phyloP scores from a whole-genome alignment of 1,284 basidiomycete genomes.

The Trichosporon sp. region DNA sequence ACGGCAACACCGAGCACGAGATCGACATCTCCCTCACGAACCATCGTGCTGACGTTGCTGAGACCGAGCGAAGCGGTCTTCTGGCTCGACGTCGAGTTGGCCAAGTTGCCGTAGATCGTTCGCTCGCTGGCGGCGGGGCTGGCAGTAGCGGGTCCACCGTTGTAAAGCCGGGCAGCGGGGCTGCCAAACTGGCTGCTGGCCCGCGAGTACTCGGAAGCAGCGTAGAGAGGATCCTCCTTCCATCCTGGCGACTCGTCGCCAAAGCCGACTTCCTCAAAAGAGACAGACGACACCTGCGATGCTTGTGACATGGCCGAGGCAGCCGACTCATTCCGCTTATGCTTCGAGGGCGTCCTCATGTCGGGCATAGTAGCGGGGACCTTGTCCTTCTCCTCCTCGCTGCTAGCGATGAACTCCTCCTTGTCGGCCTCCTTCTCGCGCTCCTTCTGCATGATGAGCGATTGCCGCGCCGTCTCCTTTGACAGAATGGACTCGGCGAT shows the following conservation, averaged over 20 bases:
- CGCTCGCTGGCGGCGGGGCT: neutral
- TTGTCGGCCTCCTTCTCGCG: neutral
- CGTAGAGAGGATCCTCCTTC: constrained; percentile 13
- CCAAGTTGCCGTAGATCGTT: constrained; percentile 1
- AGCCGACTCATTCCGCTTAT: neutral
- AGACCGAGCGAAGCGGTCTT: neutral
- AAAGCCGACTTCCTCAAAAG: constrained; percentile 21
- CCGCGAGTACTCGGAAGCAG: neutral
- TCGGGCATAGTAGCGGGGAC: neutral
- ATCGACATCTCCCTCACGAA: constrained; percentile 13
- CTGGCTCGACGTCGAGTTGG: neutral
- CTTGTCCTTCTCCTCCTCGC: neutral
- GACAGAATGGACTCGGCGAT: neutral
- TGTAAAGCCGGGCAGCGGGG: neutral
- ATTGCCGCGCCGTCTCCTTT: neutral
- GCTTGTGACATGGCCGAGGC: neutral
- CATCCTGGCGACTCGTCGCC: constrained; percentile 14
- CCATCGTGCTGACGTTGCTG: neutral
- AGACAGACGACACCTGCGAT: constrained; percentile 4
- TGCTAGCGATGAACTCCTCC: neutral
- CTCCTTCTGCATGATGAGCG: neutral
- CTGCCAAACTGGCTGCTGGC: neutral
- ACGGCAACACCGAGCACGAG: constrained; percentile 70
- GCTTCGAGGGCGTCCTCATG: neutral
- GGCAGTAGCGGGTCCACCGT: neutral